Percentiles rank a stretch among this genome's conserved stretches.
Conservation (phyloP, 179 eudicot genomes). For the Actinidia chinensis region DNA sequence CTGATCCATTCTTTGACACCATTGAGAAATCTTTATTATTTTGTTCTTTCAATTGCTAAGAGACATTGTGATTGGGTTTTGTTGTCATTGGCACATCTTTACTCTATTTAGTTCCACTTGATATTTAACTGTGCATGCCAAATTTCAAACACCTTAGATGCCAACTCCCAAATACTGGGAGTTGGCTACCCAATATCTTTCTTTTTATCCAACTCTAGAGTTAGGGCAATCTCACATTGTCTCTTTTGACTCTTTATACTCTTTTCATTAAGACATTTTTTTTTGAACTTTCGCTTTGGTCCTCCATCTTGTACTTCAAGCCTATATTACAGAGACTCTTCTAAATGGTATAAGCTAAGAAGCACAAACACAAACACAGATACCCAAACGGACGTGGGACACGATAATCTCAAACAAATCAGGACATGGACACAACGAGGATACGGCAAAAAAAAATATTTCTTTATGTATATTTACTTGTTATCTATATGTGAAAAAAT, state of each 20-base stretch:
- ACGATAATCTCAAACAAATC: too few species aligned
- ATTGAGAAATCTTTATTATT: background rate
- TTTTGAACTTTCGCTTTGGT: background rate
- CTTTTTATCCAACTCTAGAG: background rate
- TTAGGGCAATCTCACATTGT: background rate
- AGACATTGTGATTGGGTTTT: background rate
- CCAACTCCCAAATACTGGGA: background rate
- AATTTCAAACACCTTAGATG: background rate
- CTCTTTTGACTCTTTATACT: background rate
- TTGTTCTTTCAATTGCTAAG: background rate
- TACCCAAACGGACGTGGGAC: too few species aligned
- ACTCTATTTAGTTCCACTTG: background rate
- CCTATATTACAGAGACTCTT: background rate
- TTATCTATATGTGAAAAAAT: too few species aligned
- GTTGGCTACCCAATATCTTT: background rate
- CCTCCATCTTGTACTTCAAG: background rate
- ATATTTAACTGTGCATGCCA: slow-evolving; percentile 6
- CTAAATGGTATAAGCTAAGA: background rate
- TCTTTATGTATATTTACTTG: too few species aligned
- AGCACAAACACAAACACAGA: too few species aligned
- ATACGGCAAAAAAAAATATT: too few species aligned
- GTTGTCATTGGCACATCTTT: background rate
- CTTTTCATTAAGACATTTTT: background rate
- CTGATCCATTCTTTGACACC: background rate
- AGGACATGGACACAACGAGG: too few species aligned